A percentile compares a stretch with the other conserved stretches of the same genome.
Conservation (phyloP, 1,284 basidiomycete genomes). For the Chiua sp. region DNA sequence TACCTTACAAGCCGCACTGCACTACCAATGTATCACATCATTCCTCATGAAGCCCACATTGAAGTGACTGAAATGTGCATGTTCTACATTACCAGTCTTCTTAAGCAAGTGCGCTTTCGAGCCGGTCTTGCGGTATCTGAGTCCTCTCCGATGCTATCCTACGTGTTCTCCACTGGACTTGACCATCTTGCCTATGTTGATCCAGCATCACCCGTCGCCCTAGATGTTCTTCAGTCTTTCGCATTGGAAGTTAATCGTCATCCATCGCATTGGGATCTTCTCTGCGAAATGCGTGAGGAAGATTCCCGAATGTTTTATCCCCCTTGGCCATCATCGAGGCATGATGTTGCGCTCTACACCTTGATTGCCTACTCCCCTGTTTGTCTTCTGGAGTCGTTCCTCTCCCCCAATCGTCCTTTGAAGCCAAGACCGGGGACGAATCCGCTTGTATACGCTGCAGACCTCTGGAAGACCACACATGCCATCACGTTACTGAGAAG, state of each 20-base stretch:
- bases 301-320: neutral
- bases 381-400: neutral
- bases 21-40: neutral
- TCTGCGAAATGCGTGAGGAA: neutral
- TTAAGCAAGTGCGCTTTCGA: neutral
- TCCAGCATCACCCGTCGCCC: neutral
- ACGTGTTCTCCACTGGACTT: slow-evolving; percentile 1
- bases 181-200: slow-evolving; percentile 6
- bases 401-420: neutral
- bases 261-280: neutral
- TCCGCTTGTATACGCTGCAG: neutral
- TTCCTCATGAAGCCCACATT: neutral
- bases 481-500: neutral
- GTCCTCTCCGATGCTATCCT: slow-evolving; percentile 2
- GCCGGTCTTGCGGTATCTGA: neutral
- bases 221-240: neutral
- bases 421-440: neutral
- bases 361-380: neutral
- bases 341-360: neutral
- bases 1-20: neutral
- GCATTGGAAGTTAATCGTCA: neutral
- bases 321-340: neutral
- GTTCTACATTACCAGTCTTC: neutral
- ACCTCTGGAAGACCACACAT: neutral
- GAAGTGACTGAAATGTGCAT: slow-evolving; percentile 1